These are phyloP conservation scores for Paratrypanosoma confusum DNA, from an alignment of 208 protist genomes.

Conservation along the genomic window DNA sequence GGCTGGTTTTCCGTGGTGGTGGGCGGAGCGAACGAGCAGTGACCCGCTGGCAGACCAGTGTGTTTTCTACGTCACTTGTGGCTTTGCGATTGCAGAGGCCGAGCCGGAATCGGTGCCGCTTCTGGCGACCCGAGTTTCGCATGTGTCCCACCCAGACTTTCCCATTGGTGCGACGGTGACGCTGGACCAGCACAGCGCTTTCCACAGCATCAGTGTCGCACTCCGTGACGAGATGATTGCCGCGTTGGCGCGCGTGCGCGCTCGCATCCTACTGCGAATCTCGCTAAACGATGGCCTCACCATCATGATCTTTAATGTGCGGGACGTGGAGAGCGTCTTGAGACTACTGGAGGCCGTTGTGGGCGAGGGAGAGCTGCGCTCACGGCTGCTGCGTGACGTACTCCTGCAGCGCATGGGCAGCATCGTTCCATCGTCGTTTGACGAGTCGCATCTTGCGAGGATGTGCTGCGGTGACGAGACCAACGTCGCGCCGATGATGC, in stretches of 20 bases:
- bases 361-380: constrained; percentile 53
- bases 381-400: constrained; percentile 55
- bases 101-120: constrained; percentile 4
- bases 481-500: constrained; percentile 33
- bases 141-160: constrained; percentile 39
- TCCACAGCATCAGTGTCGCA: no score
- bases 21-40: constrained; percentile 61
- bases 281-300: constrained; percentile 43
- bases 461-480: constrained; percentile 64
- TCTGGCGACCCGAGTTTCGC: constrained; percentile 25
- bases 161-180: constrained; percentile 28
- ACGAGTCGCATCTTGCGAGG: constrained; percentile 43
- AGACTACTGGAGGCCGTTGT: constrained; percentile 49
- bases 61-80: constrained; percentile 58
- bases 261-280: constrained; percentile 36
- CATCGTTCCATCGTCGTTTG: constrained; percentile 30
- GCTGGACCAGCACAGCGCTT: constrained; percentile 36
- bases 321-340: constrained; percentile 59
- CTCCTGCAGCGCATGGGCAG: constrained; percentile 75
- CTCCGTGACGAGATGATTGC: constrained; percentile 34
- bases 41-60: constrained; percentile 37
- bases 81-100: constrained; percentile 22
- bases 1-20: constrained; percentile 51
- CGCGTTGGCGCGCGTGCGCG: constrained; percentile 1
- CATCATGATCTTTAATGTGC: constrained; percentile 58